Percentiles rank a stretch among this genome's conserved stretches.
Conservation (phyloP, 1,284 basidiomycete genomes). For the Pseudozyma tsukubaensis region DNA sequence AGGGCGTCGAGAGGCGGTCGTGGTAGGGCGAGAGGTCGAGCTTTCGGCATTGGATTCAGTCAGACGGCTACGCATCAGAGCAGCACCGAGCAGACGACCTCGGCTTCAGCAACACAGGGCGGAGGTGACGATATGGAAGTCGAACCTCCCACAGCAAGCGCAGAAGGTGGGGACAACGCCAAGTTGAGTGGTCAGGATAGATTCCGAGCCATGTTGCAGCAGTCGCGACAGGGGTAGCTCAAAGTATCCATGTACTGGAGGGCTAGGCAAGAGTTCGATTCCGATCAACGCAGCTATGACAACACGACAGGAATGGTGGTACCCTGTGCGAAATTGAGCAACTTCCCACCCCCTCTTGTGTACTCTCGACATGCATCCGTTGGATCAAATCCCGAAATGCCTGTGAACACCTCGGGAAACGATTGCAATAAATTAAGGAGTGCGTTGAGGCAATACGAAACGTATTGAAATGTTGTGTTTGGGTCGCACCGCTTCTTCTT, state of each 20-base stretch:
- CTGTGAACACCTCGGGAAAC: too few relatives aligned
- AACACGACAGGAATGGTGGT: too few relatives aligned
- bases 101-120: not conserved
- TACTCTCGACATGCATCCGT: too few relatives aligned
- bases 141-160: conserved; percentile 13
- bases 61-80: conserved; percentile 1
- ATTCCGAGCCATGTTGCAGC: conserved; percentile 44
- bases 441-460: too few relatives aligned
- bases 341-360: too few relatives aligned
- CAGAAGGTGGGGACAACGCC: not conserved
- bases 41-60: conserved; percentile 22
- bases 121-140: conserved; percentile 31
- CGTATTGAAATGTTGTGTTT: too few relatives aligned
- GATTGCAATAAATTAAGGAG: too few relatives aligned
- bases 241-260: not conserved
- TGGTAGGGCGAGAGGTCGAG: conserved; percentile 31
- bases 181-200: conserved; percentile 46
- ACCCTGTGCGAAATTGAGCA: too few relatives aligned
- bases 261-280: too few relatives aligned
- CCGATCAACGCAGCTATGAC: too few relatives aligned
- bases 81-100: not conserved
- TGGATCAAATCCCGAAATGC: too few relatives aligned
- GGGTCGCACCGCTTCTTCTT: too few relatives aligned
- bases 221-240: not conserved
- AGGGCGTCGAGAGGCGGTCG: conserved; percentile 31